Evolutionary conservation across 139 green algal genomes (phyloP).

Genomic region (Nannochloris sp.): DNA sequence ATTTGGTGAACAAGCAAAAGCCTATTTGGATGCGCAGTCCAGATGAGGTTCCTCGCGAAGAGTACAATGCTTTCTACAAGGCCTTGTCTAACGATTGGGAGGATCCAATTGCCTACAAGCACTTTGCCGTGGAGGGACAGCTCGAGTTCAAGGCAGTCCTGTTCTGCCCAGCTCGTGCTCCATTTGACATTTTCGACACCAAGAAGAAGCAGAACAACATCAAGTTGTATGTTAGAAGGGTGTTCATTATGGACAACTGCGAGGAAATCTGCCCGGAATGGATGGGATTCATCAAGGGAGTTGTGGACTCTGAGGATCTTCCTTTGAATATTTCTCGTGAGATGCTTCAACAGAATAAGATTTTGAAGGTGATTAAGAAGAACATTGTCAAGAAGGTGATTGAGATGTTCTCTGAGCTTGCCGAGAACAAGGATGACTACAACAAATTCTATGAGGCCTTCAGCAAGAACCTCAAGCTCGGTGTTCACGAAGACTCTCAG

Average conservation of each 20-base stretch:
- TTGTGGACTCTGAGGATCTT: constrained; percentile 98
- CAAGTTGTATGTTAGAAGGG: constrained; percentile 98
- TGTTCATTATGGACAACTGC: constrained; percentile 99
- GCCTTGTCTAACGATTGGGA: constrained; percentile 98
- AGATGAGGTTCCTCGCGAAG: constrained; percentile 76
- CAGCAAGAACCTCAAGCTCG: constrained; percentile 99
- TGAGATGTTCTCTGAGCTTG: constrained; percentile 69
- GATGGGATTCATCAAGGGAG: constrained; percentile 92
- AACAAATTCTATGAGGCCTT: constrained; percentile 99
- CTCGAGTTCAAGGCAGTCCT: constrained; percentile 99
- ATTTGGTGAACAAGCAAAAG: constrained; percentile 99
- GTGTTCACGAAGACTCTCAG: constrained; percentile 87
- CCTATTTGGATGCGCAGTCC: constrained; percentile 99
- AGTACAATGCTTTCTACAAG: constrained; percentile 48
- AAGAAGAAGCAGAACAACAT: constrained; percentile 97
- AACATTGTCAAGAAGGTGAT: constrained; percentile 99
- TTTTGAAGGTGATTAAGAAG: constrained; percentile 99
- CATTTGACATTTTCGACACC: constrained; percentile 98
- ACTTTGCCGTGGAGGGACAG: constrained; percentile 98
- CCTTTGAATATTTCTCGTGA: constrained; percentile 99
- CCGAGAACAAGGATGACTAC: constrained; percentile 99
- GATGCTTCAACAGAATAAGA: constrained; percentile 99
- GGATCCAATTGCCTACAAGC: constrained; percentile 90
- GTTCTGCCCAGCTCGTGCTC: constrained; percentile 86
- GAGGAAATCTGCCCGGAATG: constrained; percentile 97